Evolutionary conservation across 164 flowering plant species (phyloP), one percentile per base, ranked within the genome.

Genomic region (Tetracentron sinense): DNA sequence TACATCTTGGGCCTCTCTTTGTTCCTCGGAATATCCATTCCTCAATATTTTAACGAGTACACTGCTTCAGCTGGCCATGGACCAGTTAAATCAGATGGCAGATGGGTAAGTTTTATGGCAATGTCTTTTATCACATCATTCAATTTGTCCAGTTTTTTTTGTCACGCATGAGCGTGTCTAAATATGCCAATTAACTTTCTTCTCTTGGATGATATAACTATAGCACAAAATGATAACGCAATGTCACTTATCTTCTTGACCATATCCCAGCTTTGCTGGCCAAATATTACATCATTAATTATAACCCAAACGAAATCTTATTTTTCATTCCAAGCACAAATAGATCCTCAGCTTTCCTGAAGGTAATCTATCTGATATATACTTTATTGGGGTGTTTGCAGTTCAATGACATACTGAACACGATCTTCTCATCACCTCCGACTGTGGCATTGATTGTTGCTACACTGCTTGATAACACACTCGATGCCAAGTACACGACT

Each of bases 371-470:
- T 64, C 25, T 31, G 49, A 7, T 0, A n/a, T 29, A 21, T n/a
- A 6, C 50, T 19, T 22, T 49, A 10, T 52, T 35, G 54, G 16
- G 8, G 5, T 69, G 19, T 19, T 56, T 83, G 82, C 91, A 94
- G 98, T 94, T 94, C 67, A 79, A 94, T 44, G 90, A 89, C 78
- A 94, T 94, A 60, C 56, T 83, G 61, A 92, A 92, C 66, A 78
- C 97, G 1, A 81, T 90, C 26, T 90, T 90, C 82, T 81, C 96
- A 0, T 92, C 98, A 0, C 69, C 93, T 10, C 82, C 96, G 12
- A 83, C 85, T 0, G 92, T 92, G 66, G 92, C 98, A 6, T 71
- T 88, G 61, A 75, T 90, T 1, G 85, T 92, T 1, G 96, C 82
- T 35, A 72, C 82, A 3, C 27, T 90, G 48, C 85, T 92, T 0